Percentiles rank a stretch among this genome's conserved stretches.
Evolutionary conservation across 2,329 filamentous ascomycete species (phyloP).

Genomic region (Acarospora socialis): DNA sequence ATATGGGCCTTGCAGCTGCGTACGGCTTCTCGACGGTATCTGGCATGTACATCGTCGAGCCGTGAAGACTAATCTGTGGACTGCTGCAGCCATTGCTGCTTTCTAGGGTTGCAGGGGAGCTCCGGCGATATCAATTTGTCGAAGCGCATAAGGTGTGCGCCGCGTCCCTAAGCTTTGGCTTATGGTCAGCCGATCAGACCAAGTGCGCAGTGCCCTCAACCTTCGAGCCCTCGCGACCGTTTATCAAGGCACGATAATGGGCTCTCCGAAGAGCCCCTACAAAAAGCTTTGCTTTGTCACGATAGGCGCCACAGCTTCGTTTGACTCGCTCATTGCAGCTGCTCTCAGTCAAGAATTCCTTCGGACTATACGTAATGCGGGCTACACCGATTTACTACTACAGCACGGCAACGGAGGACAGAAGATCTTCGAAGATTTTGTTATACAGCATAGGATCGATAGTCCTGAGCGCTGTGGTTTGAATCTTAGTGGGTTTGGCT

Average conservation of each 20-base stretch:
- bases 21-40: too few relatives aligned
- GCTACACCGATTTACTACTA: constrained; percentile 58
- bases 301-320: constrained; percentile 80
- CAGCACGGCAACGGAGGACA: constrained; percentile 65
- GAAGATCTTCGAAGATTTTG: constrained; percentile 34
- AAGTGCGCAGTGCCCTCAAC: neutral
- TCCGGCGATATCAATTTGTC: too few relatives aligned
- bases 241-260: constrained; percentile 1
- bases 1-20: too few relatives aligned
- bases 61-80: too few relatives aligned
- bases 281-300: constrained; percentile 61
- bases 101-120: too few relatives aligned
- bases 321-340: constrained; percentile 54
- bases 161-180: too few relatives aligned
- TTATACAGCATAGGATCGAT: constrained; percentile 16
- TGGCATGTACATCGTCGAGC: too few relatives aligned
- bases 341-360: constrained; percentile 52
- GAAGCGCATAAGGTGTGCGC: too few relatives aligned
- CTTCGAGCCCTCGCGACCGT: neutral
- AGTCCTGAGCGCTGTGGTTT: constrained; percentile 26
- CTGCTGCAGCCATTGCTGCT: too few relatives aligned
- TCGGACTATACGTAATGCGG: constrained; percentile 38
- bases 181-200: neutral
- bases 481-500: constrained; percentile 49
- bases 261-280: too few relatives aligned